Percentiles rank a stretch among this genome's conserved stretches.
Conservation (phyloP, 1,284 basidiomycete genomes). For the Sanghuangporus baumii region DNA sequence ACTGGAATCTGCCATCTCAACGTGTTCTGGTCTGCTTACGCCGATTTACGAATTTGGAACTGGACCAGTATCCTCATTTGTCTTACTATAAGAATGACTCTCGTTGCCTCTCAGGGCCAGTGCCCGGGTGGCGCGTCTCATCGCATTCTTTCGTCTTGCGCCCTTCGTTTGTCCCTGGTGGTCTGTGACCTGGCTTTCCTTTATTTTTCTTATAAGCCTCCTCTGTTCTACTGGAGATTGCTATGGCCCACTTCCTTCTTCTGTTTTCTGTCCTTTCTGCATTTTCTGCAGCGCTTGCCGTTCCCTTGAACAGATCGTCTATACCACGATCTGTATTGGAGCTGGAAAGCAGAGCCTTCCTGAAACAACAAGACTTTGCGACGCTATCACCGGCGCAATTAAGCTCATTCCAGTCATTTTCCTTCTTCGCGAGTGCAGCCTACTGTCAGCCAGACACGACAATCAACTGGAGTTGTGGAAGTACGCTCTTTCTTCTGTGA, state of each 20-base stretch:
- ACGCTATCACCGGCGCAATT: constrained; percentile 32
- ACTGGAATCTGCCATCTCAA: background rate
- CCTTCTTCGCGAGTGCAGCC: constrained; percentile 46
- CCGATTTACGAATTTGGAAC: background rate
- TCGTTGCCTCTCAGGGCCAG: background rate
- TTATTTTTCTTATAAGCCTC: background rate
- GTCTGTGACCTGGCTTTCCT: background rate
- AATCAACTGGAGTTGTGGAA: constrained; percentile 40
- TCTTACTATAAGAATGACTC: background rate
- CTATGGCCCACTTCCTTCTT: background rate
- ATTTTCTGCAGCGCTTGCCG: background rate
- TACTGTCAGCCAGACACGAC: constrained; percentile 40
- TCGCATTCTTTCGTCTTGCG: background rate
- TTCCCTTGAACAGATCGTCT: background rate
- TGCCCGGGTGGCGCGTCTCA: background rate
- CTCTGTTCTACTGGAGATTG: background rate
- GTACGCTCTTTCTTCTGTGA: constrained; percentile 24
- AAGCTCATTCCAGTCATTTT: constrained; percentile 36
- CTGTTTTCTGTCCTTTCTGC: background rate
- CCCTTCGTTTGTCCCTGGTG: background rate
- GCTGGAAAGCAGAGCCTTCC: background rate
- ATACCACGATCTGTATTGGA: background rate
- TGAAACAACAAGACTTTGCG: constrained; percentile 21
- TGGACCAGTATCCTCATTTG: background rate
- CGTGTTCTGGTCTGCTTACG: background rate